phyloP scores from a whole-genome alignment of 805 yeast species.

The Candida oleophila region DNA sequence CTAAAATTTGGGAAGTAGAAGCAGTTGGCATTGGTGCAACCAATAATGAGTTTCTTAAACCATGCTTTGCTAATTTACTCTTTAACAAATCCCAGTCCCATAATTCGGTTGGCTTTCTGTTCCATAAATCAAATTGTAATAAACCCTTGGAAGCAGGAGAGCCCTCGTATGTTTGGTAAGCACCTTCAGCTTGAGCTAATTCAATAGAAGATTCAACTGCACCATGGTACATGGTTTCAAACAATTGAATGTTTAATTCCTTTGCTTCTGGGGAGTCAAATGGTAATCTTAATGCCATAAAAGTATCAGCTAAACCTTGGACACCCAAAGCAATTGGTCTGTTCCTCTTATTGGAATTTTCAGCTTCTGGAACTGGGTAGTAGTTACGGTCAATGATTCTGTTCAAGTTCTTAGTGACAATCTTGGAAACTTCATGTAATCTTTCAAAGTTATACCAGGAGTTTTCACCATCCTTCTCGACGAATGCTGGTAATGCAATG shows the following conservation, averaged over 20 bases:
- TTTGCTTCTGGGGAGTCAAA: conserved; percentile 59
- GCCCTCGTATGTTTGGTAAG: conserved; percentile 51
- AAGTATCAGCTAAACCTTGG: conserved; percentile 61
- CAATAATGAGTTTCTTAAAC: conserved; percentile 57
- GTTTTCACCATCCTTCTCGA: conserved; percentile 41
- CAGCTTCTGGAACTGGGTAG: conserved; percentile 58
- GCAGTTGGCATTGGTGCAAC: conserved; percentile 71
- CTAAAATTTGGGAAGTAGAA: conserved; percentile 63
- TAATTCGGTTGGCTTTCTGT: conserved; percentile 55
- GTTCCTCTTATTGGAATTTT: conserved; percentile 52
- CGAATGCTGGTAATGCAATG: conserved; percentile 56
- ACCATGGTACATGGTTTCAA: conserved; percentile 61
- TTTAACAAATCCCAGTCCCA: conserved; percentile 61
- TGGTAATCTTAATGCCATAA: conserved; percentile 54
- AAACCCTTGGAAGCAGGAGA: conserved; percentile 61
- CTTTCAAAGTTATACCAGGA: conserved; percentile 55
- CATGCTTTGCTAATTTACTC: conserved; percentile 46
- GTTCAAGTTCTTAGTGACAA: conserved; percentile 54
- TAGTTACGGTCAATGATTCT: conserved; percentile 55
- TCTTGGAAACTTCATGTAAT: conserved; percentile 54
- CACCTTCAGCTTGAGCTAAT: conserved; percentile 50
- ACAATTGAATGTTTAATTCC: conserved; percentile 56
- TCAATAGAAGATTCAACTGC: conserved; percentile 58
- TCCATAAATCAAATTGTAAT: conserved; percentile 59
- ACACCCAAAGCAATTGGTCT: conserved; percentile 66